phyloP scores from a whole-genome alignment of 2,329 filamentous ascomycete species.

The Meredithiella fracta region DNA sequence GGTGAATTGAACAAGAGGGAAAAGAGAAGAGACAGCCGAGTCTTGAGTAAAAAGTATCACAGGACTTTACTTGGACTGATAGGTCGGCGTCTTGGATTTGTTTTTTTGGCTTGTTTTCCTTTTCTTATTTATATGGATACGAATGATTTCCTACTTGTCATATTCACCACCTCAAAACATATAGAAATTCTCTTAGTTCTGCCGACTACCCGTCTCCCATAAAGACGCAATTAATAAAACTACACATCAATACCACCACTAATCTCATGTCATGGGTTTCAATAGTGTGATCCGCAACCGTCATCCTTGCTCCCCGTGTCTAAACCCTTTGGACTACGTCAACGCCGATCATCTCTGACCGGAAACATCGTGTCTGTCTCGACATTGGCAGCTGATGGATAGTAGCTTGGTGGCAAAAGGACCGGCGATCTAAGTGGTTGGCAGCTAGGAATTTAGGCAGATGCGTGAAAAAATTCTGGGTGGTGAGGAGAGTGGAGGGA shows the following conservation, averaged over 20 bases:
- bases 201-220: background rate
- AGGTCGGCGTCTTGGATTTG: background rate
- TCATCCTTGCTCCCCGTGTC: too few relatives aligned
- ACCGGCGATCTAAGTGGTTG: too few relatives aligned
- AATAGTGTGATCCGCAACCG: too few relatives aligned
- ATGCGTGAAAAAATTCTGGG: too few relatives aligned
- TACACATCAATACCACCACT: background rate
- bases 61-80: background rate
- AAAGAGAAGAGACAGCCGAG: background rate
- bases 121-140: background rate
- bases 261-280: too few relatives aligned
- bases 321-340: too few relatives aligned
- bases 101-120: background rate
- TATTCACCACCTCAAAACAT: background rate
- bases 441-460: too few relatives aligned
- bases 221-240: background rate
- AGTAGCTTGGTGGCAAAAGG: too few relatives aligned
- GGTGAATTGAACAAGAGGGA: slow-evolving; percentile 15
- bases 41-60: background rate
- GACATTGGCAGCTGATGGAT: too few relatives aligned
- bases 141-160: background rate
- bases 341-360: too few relatives aligned
- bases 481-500: too few relatives aligned
- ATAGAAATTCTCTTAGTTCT: background rate
- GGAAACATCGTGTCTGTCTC: too few relatives aligned